Percentiles rank a stretch among this genome's conserved stretches.
Conservation (phyloP, 2,329 filamentous ascomycete genomes). For the Parastagonospora nodorum region DNA sequence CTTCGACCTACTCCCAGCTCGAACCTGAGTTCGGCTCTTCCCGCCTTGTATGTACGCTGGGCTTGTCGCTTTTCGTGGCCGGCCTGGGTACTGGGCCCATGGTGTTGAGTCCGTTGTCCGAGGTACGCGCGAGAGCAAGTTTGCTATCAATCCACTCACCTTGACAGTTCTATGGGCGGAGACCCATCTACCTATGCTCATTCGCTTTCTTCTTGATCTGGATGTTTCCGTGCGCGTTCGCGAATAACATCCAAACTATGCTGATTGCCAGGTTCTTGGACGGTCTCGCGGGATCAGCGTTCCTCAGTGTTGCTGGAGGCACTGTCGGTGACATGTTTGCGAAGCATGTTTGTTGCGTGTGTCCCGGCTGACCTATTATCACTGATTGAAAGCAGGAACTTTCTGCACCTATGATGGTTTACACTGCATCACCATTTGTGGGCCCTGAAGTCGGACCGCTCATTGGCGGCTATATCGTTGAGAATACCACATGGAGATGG, state of each 20-base stretch:
- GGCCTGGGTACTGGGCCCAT: constrained; percentile 67
- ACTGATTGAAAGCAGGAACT: constrained; percentile 56
- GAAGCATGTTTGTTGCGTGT: constrained; percentile 33
- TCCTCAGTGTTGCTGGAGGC: constrained; percentile 74
- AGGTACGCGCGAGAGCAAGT: constrained; percentile 36
- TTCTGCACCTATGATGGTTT: constrained; percentile 82
- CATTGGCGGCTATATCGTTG: constrained; percentile 82
- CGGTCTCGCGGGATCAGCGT: constrained; percentile 69
- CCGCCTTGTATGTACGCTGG: constrained; percentile 75
- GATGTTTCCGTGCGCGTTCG: constrained; percentile 80
- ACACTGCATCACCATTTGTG: constrained; percentile 57
- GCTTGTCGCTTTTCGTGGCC: constrained; percentile 80
- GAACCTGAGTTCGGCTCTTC: constrained; percentile 74
- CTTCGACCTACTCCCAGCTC: constrained; percentile 78
- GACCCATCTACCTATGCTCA: constrained; percentile 78
- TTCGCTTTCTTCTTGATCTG: constrained; percentile 78
- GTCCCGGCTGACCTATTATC: background rate
- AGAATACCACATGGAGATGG: constrained; percentile 67
- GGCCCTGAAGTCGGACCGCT: constrained; percentile 63
- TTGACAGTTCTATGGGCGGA: constrained; percentile 74
- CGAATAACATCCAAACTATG: constrained; percentile 81
- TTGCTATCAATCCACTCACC: constrained; percentile 4
- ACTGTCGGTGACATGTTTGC: constrained; percentile 73
- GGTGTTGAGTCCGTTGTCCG: constrained; percentile 61
- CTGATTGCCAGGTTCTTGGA: constrained; percentile 78